Base-by-base conservation (phyloP, 805 yeast species). In the Vanderwaltozyma yarrowii region DNA sequence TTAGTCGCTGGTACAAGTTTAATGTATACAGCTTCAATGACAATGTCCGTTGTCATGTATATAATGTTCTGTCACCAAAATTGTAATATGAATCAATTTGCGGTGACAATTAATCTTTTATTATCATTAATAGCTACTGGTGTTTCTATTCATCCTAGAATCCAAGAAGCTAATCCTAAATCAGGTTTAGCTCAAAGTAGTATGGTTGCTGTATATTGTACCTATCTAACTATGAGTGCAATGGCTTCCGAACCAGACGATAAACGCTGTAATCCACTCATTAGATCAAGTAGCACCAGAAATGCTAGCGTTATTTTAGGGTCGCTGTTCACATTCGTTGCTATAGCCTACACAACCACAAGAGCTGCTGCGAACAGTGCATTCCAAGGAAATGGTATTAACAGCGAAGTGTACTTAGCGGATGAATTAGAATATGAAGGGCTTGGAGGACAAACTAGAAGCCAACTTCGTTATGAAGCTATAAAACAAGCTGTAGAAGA, bases 221-320 rank as follows among this genome's bases (percentile, higher is more conserved):
- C 96, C 0, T 92, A 92, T 56, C 66, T 92, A 49, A 78, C 87
- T 2, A 74, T 92, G 67, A 78, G 92, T 42, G 98, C 97, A 0
- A 94, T 92, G 49, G 80, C 95, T 1, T 79, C 95, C 11, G 97
- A 89, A 60, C 99, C 98, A 0, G 98, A 92, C 62, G 97, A 89
- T 64, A 77, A 71, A 55, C 66, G 69, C 50, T 92, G 99, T 61
- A 92, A 92, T 57, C 98, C 99, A 11, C 67, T 92, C 44, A 77
- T 89, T 14, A 73, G 97, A 47, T 83, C 94, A 5, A 70, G 75
- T 38, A 95, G 96, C 4, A 87, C 98, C 1, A 74, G 97, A 51
- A 86, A 94, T 3, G 76, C 86, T 16, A 81, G 94, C 43, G 78
- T 88, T 38, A 74, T 92, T 1, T 55, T 92, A 37, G 97, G 97